Conservation (phyloP, 1,284 basidiomycete genomes). For the Tilletia indica region DNA sequence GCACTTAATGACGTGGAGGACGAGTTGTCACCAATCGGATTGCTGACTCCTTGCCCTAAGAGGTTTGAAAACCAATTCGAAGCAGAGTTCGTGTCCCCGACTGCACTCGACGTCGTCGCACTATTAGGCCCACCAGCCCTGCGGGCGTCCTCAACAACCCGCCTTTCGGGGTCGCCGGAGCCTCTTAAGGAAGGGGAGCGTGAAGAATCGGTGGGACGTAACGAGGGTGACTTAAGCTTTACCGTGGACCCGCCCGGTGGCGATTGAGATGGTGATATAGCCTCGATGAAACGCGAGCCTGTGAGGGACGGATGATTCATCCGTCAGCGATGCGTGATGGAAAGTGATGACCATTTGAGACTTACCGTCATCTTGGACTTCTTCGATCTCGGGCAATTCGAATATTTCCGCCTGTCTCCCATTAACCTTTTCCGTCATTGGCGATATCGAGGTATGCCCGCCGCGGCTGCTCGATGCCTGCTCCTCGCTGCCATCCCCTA, state of each 20-base stretch:
- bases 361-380: not conserved
- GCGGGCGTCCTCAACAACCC: no score
- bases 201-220: not conserved
- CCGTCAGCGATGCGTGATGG: no score
- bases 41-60: not conserved
- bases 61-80: not conserved
- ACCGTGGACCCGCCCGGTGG: not conserved
- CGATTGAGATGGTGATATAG: not conserved
- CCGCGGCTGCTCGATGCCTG: not conserved
- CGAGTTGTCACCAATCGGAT: not conserved
- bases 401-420: conserved; percentile 12
- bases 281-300: conserved; percentile 1
- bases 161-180: no score
- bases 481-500: not conserved
- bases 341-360: not conserved
- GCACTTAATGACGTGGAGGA: not conserved
- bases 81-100: not conserved
- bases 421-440: not conserved
- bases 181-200: not conserved
- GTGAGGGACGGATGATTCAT: not conserved
- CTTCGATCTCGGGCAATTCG: not conserved
- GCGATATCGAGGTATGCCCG: not conserved
- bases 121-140: no score
- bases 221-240: not conserved
- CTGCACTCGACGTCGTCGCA: no score